A percentile compares a stretch with the other conserved stretches of the same genome.
phyloP scores from a whole-genome alignment of 257 asterid genomes.

The Capsicum pubescens region DNA sequence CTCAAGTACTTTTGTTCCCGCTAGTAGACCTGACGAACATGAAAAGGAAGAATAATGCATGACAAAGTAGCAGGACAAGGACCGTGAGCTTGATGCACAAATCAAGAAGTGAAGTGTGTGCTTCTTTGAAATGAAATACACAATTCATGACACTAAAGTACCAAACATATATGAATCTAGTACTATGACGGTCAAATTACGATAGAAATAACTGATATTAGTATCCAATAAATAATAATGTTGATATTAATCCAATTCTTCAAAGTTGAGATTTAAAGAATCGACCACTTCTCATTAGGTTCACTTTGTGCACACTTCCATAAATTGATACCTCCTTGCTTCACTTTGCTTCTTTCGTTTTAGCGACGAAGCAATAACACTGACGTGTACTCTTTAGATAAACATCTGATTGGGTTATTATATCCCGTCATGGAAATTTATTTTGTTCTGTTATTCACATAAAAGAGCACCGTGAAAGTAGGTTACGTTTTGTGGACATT shows the following conservation, averaged over 20 bases:
- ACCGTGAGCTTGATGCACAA: background rate
- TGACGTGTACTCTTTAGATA: background rate
- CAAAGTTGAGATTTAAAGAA: slow-evolving; percentile 7
- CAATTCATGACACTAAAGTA: background rate
- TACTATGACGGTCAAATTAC: slow-evolving; percentile 2
- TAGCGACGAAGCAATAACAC: background rate
- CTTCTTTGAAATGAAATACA: slow-evolving; percentile 19
- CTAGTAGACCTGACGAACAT: background rate
- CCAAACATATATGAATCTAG: background rate
- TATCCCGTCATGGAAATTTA: background rate
- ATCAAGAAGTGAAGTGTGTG: slow-evolving; percentile 7
- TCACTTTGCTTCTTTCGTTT: background rate
- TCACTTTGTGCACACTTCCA: background rate
- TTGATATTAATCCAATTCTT: background rate
- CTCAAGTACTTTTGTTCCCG: background rate
- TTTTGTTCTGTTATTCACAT: slow-evolving; percentile 12
- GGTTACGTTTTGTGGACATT: background rate
- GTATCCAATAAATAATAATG: slow-evolving; percentile 19
- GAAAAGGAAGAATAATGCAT: background rate
- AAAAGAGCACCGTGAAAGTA: background rate
- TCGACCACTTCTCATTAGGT: background rate
- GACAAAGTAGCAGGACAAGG: slow-evolving; percentile 24
- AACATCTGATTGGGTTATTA: background rate
- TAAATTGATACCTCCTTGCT: slow-evolving; percentile 15
- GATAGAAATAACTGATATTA: background rate